Conservation (phyloP, 805 yeast species). For the Kuraishia hungarica region DNA sequence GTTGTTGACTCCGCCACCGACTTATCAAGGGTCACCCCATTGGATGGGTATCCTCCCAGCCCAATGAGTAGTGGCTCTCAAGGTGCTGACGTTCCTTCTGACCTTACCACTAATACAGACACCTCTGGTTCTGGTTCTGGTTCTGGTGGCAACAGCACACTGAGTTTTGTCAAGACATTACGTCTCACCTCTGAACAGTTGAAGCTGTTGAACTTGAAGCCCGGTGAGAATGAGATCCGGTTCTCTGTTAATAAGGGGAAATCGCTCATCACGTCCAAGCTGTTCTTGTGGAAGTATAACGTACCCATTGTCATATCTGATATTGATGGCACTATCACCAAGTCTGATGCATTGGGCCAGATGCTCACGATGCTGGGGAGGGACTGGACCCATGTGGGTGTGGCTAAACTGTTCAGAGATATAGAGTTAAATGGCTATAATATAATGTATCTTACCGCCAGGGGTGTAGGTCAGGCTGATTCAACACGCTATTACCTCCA, state of each 20-base stretch:
- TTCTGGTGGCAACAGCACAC: not conserved
- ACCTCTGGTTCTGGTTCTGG: not conserved
- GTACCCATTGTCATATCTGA: slow-evolving; percentile 93
- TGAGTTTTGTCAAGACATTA: slow-evolving; percentile 68
- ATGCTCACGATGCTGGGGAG: slow-evolving; percentile 87
- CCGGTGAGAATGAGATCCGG: slow-evolving; percentile 71
- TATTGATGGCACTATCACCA: slow-evolving; percentile 96
- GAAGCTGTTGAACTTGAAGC: slow-evolving; percentile 57
- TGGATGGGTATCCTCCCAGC: not conserved
- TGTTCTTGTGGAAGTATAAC: slow-evolving; percentile 76
- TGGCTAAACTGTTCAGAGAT: slow-evolving; percentile 85
- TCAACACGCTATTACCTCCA: slow-evolving; percentile 76
- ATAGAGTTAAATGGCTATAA: slow-evolving; percentile 84
- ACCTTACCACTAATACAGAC: slow-evolving; percentile 3
- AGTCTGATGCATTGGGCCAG: slow-evolving; percentile 96
- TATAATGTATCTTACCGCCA: slow-evolving; percentile 85
- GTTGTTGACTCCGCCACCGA: slow-evolving; percentile 9
- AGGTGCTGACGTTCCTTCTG: not conserved
- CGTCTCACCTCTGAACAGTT: slow-evolving; percentile 89
- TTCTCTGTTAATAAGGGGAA: slow-evolving; percentile 81
- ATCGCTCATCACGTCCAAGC: slow-evolving; percentile 62
- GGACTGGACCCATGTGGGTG: slow-evolving; percentile 98
- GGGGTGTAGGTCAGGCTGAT: slow-evolving; percentile 95
- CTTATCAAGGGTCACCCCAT: not conserved
- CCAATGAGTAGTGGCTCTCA: not conserved